phyloP scores from a whole-genome alignment of 176 grass and related monocot genomes.

The Oryza australiensis region DNA sequence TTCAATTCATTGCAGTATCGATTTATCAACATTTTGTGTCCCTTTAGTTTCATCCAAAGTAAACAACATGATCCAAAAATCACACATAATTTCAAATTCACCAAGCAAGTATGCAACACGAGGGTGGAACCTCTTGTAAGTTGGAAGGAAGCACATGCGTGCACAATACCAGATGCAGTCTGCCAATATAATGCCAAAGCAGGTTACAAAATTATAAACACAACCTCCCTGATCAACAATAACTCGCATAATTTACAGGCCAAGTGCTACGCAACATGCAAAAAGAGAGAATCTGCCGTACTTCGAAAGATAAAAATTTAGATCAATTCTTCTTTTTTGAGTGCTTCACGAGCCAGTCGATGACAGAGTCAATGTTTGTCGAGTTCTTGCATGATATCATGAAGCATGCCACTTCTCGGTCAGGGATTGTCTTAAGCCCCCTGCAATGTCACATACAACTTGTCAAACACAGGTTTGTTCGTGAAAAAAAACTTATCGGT shows the following conservation, averaged over 20 bases:
- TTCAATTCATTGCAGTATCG: neutral
- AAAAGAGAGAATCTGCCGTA: constrained; percentile 35
- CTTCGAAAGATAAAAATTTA: constrained; percentile 22
- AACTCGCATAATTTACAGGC: constrained; percentile 56
- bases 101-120: constrained; percentile 21
- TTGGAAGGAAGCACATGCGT: constrained; percentile 32
- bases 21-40: neutral
- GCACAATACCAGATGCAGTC: constrained; percentile 36
- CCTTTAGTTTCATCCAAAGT: neutral
- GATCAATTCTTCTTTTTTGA: constrained; percentile 89
- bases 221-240: constrained; percentile 43
- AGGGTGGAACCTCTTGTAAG: constrained; percentile 11
- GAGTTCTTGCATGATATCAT: constrained; percentile 99
- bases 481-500: neutral
- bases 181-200: constrained; percentile 47
- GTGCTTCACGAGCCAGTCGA: constrained; percentile 97
- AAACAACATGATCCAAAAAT: neutral
- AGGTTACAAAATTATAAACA: constrained; percentile 63
- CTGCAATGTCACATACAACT: constrained; percentile 41
- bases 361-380: constrained; percentile 85
- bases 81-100: constrained; percentile 30
- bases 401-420: constrained; percentile 87
- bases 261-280: constrained; percentile 47
- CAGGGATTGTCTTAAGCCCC: constrained; percentile 65
- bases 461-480: neutral